These are phyloP conservation scores for Cryptococcus sp. DNA, from an alignment of 1,284 basidiomycete genomes.

Conservation along the genomic window DNA sequence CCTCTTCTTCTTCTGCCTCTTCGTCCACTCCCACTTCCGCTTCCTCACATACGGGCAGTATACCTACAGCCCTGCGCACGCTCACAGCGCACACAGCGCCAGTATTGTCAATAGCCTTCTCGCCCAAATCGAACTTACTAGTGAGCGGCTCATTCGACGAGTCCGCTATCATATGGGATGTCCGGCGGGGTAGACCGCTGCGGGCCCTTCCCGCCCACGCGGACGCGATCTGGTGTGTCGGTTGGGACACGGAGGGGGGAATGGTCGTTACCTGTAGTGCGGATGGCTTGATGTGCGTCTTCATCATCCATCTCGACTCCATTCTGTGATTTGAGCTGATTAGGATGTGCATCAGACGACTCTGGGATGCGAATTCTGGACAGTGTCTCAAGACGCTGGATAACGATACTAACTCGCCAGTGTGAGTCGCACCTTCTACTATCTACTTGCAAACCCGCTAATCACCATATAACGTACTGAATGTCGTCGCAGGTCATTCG, in stretches of 20 bases:
- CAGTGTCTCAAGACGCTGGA: conserved; percentile 97
- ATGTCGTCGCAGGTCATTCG: conserved; percentile 28
- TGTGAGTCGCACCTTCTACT: conserved; percentile 58
- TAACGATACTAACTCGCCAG: conserved; percentile 92
- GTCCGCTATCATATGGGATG: conserved; percentile 92
- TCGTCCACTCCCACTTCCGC: neutral
- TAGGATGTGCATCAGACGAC: conserved; percentile 63
- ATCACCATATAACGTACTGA: neutral
- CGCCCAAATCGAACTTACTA: conserved; percentile 81
- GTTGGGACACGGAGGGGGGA: conserved; percentile 92
- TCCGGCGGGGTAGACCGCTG: conserved; percentile 76
- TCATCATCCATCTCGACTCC: neutral
- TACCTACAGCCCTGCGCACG: conserved; percentile 51
- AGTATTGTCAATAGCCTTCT: conserved; percentile 89
- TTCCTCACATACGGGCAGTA: neutral
- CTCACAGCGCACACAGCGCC: conserved; percentile 87
- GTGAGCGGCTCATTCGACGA: conserved; percentile 94
- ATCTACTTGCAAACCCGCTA: neutral
- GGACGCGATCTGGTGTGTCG: conserved; percentile 90
- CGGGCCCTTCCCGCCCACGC: conserved; percentile 90
- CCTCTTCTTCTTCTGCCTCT: neutral
- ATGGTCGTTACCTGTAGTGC: conserved; percentile 91
- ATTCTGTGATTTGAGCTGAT: neutral
- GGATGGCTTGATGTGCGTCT: conserved; percentile 88
- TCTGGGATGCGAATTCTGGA: conserved; percentile 95